These are phyloP conservation scores for Aureobasidium sp. DNA, from an alignment of 2,329 filamentous ascomycete species.

Conservation along the genomic window DNA sequence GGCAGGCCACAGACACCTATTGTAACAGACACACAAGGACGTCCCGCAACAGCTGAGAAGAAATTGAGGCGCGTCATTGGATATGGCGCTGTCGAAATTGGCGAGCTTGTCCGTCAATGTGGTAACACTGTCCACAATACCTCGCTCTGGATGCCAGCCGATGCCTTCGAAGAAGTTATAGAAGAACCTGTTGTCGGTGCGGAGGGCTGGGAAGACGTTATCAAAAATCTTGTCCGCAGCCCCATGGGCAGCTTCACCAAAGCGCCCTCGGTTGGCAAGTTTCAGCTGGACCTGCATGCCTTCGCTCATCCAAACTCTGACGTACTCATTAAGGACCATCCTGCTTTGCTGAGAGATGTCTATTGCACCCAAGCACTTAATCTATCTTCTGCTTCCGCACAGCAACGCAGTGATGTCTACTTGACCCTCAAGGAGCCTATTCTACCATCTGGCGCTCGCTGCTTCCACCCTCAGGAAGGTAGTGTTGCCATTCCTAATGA, in stretches of 20 bases:
- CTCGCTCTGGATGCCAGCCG: slow-evolving; percentile 17
- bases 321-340: slow-evolving; percentile 72
- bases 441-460: slow-evolving; percentile 59
- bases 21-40: not conserved
- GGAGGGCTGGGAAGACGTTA: slow-evolving; percentile 65
- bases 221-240: slow-evolving; percentile 67
- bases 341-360: slow-evolving; percentile 77
- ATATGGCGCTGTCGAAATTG: slow-evolving; percentile 70
- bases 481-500: slow-evolving; percentile 64
- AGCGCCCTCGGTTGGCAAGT: slow-evolving; percentile 21
- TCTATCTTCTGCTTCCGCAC: slow-evolving; percentile 85
- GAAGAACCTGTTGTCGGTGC: slow-evolving; percentile 27
- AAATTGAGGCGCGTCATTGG: slow-evolving; percentile 63
- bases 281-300: slow-evolving; percentile 71
- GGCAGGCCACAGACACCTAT: slow-evolving; percentile 14
- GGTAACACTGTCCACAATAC: not conserved
- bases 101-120: slow-evolving; percentile 43
- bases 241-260: slow-evolving; percentile 57
- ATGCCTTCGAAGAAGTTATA: slow-evolving; percentile 9
- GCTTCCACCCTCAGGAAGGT: slow-evolving; percentile 69
- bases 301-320: slow-evolving; percentile 76
- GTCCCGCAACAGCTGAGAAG: slow-evolving; percentile 27
- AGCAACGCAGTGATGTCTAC: slow-evolving; percentile 89
- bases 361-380: slow-evolving; percentile 80
- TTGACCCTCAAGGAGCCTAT: slow-evolving; percentile 73